Base-by-base conservation (phyloP, 768 basidiomycete genomes). In the Pilatotrama ljubarskyi region DNA sequence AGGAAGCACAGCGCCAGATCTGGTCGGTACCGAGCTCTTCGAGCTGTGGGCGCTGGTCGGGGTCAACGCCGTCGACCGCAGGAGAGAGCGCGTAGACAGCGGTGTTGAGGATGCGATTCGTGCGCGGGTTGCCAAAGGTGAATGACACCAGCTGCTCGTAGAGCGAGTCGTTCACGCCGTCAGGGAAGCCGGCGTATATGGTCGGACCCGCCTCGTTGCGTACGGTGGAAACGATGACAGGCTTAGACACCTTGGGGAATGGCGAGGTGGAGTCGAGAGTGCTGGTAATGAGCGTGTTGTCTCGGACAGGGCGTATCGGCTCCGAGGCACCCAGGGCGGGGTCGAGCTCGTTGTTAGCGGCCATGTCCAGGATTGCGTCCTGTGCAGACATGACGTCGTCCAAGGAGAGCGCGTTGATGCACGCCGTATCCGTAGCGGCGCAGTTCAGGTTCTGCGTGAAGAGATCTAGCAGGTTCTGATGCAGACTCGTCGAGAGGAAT, bases 141-240 rank as follows among this genome's bases (percentile, higher is more conserved):
- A 59, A 64, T 1, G 76, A 57, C 48, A 84, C 79, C 26, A 80
- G 64, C 8, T 52, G 59, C 14, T 66, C 58, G 64, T 84, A 85
- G 17, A 66, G 64, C 3, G 71, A 64, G 35, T 71, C 70, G 36
- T 77, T 70, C 18, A 90, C 55, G 14, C 78, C 70, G 25, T 68
- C 59, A 14, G 70, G 56, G 70, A 82, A 80, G 44, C 58, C 64
- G 29, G 69, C 61, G 67, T 83, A 85, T 64, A 91, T 85, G 26
- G 83, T 76, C n/a, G 74, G 72, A 2, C 81, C 90, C 0, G 86
- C 91, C 67, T 96, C 94, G 68, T 93, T 77, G 42, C 74, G 72
- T 14, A 89, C 87, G 15, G 83, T 89, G 6, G 91, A 85, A 50
- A 94, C 72, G 26, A 96, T 73, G 51, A 95, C 64, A 3, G 87